Evolutionary conservation across 352 stramenopile species (phyloP).

Genomic region (Pythium utonaiense): DNA sequence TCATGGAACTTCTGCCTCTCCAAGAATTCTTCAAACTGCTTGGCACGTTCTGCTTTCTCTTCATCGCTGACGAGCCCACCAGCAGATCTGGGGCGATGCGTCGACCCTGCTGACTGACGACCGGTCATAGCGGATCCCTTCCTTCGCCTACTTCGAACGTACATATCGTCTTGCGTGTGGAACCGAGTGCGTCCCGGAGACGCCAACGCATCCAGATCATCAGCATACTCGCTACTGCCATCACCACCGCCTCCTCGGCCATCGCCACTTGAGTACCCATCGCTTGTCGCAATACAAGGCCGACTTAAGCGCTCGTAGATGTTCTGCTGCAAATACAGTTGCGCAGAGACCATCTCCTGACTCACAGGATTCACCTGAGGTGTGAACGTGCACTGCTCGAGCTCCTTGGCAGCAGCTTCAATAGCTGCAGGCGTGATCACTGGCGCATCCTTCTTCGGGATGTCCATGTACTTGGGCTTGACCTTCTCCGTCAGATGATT

Average conservation of each 20-base stretch:
- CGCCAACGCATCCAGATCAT: conserved; percentile 16
- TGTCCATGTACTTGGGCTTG: conserved; percentile 76
- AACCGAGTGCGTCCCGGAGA: conserved; percentile 15
- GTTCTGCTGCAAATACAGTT: conserved; percentile 83
- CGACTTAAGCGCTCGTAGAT: conserved; percentile 83
- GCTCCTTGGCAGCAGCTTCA: conserved; percentile 54
- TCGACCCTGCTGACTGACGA: conserved; percentile 5
- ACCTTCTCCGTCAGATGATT: conserved; percentile 44
- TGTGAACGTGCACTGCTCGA: conserved; percentile 74
- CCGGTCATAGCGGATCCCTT: conserved; percentile 5
- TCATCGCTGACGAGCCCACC: conserved; percentile 38
- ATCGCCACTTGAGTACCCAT: background rate
- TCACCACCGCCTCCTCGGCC: conserved; percentile 17
- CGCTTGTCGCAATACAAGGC: conserved; percentile 30
- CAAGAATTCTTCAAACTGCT: conserved; percentile 66
- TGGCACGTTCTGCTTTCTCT: conserved; percentile 44
- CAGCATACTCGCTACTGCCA: conserved; percentile 18
- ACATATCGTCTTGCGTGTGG: conserved; percentile 52
- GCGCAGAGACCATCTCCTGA: conserved; percentile 74
- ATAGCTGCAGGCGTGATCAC: conserved; percentile 50
- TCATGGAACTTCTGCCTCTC: conserved; percentile 75
- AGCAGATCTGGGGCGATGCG: conserved; percentile 50
- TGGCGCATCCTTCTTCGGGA: conserved; percentile 29
- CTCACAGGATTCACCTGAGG: conserved; percentile 76
- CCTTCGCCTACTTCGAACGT: conserved; percentile 28